phyloP scores from a whole-genome alignment of 345 rosid species.

The Hibiscus trionum region DNA sequence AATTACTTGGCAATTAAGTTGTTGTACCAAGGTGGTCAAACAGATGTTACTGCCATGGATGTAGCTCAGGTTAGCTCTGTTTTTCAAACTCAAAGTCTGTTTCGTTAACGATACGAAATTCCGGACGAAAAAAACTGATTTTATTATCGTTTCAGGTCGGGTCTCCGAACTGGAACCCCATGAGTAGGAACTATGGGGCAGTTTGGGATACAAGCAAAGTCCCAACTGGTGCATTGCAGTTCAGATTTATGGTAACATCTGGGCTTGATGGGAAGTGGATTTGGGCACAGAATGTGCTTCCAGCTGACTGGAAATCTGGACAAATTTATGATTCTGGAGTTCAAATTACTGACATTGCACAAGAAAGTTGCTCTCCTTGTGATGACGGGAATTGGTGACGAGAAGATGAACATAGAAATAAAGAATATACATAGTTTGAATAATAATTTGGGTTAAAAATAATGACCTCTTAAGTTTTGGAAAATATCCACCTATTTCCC shows the following conservation, averaged over 20 bases:
- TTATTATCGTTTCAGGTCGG: background rate
- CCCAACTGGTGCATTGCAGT: slow-evolving; percentile 68
- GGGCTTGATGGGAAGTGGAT: slow-evolving; percentile 62
- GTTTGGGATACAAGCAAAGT: slow-evolving; percentile 67
- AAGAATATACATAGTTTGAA: too few species aligned
- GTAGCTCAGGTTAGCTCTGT: slow-evolving; percentile 17
- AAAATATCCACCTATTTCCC: too few species aligned
- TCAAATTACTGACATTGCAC: slow-evolving; percentile 72
- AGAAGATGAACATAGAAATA: background rate
- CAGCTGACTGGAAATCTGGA: slow-evolving; percentile 54
- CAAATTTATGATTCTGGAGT: slow-evolving; percentile 55
- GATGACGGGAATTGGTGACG: slow-evolving; percentile 46
- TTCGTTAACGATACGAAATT: too few species aligned
- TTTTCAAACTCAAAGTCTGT: too few species aligned
- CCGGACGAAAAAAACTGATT: too few species aligned
- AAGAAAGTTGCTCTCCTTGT: slow-evolving; percentile 67
- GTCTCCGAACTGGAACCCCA: slow-evolving; percentile 56
- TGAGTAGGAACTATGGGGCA: slow-evolving; percentile 70
- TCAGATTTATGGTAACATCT: slow-evolving; percentile 20
- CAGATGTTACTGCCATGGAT: background rate
- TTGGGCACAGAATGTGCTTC: slow-evolving; percentile 67
- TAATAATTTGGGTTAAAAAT: too few species aligned
- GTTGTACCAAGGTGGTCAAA: background rate
- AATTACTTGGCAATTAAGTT: background rate
- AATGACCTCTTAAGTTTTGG: too few species aligned